Evolutionary conservation across 192 early-diverging fungal genomes (phyloP), one percentile per base, ranked within the genome.

Genomic region (Mortierella hygrophila): DNA sequence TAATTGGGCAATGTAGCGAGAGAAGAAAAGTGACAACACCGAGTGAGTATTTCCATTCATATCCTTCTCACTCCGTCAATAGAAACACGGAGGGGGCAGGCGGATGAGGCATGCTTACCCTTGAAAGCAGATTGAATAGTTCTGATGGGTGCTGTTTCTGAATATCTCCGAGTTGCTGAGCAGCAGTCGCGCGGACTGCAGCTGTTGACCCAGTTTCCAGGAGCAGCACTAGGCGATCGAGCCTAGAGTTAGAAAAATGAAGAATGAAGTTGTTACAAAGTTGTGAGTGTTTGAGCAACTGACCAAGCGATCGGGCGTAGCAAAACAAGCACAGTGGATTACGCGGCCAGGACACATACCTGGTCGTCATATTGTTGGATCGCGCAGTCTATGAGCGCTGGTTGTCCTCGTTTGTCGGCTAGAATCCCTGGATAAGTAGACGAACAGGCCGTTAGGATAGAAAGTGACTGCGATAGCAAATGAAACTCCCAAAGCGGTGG

Each of bases 81-180:
- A 65, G n/a, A 65, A 65, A 65, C n/a, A 65, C 26, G 60, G 11
- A 82, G 89, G 80, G 35, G 35, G 38, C 32, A 70, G 18, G 20
- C 18, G 23, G 18, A 11, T 6, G n/a, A 44, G 20, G 7, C 38
- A 40, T 2, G 10, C 90, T 82, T 68, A 91, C 92, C 80, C 96
- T 91, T 44, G 94, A 94, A 42, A 99, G 90, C 13, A 99, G 92
- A 69, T 93, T 93, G 83, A 95, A 97, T 37, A 99, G 92, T 84
- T 99, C 97, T 81, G 96, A 92, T 2, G 97, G 98, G 73, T 99
- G 96, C 80, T 97, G 96, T 76, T 93, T 94, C 88, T 99, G 97
- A 73, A 99, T 96, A 57, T 97, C 96, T 26, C 97, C 99, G 63
- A 99, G 90, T 85, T 99, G 99, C 72, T 96, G 94, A 8, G 99